Conservation (phyloP, 1,139 yeast genomes). For the Sugiyamaella xylanicola region DNA sequence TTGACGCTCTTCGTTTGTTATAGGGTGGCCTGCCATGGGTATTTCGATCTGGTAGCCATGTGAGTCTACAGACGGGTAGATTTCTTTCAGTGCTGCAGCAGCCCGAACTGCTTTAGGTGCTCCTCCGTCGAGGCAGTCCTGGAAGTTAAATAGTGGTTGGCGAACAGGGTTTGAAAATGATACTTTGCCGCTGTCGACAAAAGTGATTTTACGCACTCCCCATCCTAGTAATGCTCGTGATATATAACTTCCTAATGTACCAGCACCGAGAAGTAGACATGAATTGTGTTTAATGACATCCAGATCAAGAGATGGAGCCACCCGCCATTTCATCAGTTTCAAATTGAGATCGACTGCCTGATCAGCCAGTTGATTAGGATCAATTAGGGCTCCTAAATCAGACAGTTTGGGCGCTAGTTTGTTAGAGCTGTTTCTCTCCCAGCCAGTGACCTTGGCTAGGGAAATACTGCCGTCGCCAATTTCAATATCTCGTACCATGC, state of each 20-base stretch:
- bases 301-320: slow-evolving; percentile 78
- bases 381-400: slow-evolving; percentile 75
- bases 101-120: slow-evolving; percentile 74
- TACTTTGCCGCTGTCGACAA: slow-evolving; percentile 86
- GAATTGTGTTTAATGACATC: slow-evolving; percentile 61
- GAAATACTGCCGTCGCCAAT: slow-evolving; percentile 1
- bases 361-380: slow-evolving; percentile 78
- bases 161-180: slow-evolving; percentile 95
- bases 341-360: slow-evolving; percentile 91
- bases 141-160: slow-evolving; percentile 79
- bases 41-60: slow-evolving; percentile 67
- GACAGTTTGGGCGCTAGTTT: slow-evolving; percentile 80
- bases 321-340: slow-evolving; percentile 94
- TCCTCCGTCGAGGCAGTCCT: slow-evolving; percentile 77
- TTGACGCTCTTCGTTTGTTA: slow-evolving; percentile 56
- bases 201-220: slow-evolving; percentile 85
- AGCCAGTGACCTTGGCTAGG: slow-evolving; percentile 60
- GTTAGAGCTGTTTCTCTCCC: slow-evolving; percentile 82
- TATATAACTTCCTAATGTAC: slow-evolving; percentile 92
- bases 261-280: slow-evolving; percentile 87
- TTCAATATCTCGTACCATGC: slow-evolving; percentile 1
- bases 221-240: slow-evolving; percentile 85
- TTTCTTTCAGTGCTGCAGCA: slow-evolving; percentile 65
- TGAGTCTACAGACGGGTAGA: slow-evolving; percentile 76
- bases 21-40: slow-evolving; percentile 95